Evolutionary conservation across 176 grass and related monocot species (phyloP).

Genomic region (Miscanthus lutarioriparius): DNA sequence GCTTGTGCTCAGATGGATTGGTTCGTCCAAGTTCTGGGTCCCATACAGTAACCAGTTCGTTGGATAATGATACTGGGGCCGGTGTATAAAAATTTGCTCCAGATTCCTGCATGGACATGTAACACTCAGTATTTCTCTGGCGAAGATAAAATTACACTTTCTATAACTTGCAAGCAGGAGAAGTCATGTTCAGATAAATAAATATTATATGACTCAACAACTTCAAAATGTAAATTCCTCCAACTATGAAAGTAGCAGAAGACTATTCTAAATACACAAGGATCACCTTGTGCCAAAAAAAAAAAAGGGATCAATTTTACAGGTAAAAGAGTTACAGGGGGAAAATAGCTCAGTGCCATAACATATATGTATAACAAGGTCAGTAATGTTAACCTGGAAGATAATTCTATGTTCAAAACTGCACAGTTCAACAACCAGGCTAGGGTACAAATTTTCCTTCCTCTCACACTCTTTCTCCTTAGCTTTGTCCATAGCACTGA

Average conservation of each 20-base stretch:
- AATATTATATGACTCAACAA: conserved; percentile 12
- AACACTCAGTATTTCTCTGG: not conserved
- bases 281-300: not conserved
- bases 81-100: conserved; percentile 76
- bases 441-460: conserved; percentile 65
- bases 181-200: not conserved
- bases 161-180: not conserved
- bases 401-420: conserved; percentile 94
- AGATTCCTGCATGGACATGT: conserved; percentile 64
- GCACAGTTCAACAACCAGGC: conserved; percentile 79
- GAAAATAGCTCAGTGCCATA: not conserved
- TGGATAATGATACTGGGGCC: conserved; percentile 66
- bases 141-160: not conserved
- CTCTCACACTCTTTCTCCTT: conserved; percentile 66
- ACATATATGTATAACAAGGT: conserved; percentile 5
- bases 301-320: not conserved
- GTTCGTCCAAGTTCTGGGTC: conserved; percentile 87
- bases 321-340: not conserved
- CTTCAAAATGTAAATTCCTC: not conserved
- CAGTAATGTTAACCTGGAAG: conserved; percentile 68
- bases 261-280: not conserved
- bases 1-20: conserved; percentile 95
- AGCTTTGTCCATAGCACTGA: conserved; percentile 78
- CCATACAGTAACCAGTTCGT: conserved; percentile 87
- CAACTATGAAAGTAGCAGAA: not conserved